Conservation (phyloP, 805 yeast genomes). For the Tetrapisispora taiwanensis region DNA sequence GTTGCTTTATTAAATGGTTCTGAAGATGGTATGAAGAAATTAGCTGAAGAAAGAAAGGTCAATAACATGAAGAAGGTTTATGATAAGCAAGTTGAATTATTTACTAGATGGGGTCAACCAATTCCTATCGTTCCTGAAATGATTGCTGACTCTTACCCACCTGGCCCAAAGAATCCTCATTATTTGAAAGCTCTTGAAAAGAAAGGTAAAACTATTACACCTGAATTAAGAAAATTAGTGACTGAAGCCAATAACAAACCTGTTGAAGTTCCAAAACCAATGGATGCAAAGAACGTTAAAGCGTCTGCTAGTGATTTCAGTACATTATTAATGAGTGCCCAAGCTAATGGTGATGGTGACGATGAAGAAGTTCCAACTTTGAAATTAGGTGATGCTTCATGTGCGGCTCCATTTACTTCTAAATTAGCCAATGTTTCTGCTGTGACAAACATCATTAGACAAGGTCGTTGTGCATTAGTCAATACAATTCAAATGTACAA, state of each 20-base stretch:
- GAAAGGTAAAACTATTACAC: constrained; percentile 71
- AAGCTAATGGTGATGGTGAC: constrained; percentile 31
- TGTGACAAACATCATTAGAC: constrained; percentile 87
- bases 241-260: constrained; percentile 38
- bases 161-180: constrained; percentile 85
- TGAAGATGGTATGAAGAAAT: constrained; percentile 82
- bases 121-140: constrained; percentile 71
- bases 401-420: constrained; percentile 97
- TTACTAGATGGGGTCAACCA: constrained; percentile 74
- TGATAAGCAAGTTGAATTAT: constrained; percentile 71
- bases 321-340: constrained; percentile 21
- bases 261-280: constrained; percentile 26
- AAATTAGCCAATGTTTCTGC: constrained; percentile 86
- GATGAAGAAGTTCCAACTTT: constrained; percentile 79
- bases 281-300: constrained; percentile 19
- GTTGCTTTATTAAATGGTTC: constrained; percentile 97
- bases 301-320: constrained; percentile 37
- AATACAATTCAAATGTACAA: constrained; percentile 98
- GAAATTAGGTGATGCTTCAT: constrained; percentile 96
- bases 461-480: constrained; percentile 95
- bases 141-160: constrained; percentile 95
- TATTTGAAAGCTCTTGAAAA: constrained; percentile 78
- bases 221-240: constrained; percentile 56
- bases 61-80: constrained; percentile 59
- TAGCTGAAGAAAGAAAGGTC: constrained; percentile 67